Evolutionary conservation across 805 yeast species (phyloP).

Genomic region (Nadsonia fulvescens): DNA sequence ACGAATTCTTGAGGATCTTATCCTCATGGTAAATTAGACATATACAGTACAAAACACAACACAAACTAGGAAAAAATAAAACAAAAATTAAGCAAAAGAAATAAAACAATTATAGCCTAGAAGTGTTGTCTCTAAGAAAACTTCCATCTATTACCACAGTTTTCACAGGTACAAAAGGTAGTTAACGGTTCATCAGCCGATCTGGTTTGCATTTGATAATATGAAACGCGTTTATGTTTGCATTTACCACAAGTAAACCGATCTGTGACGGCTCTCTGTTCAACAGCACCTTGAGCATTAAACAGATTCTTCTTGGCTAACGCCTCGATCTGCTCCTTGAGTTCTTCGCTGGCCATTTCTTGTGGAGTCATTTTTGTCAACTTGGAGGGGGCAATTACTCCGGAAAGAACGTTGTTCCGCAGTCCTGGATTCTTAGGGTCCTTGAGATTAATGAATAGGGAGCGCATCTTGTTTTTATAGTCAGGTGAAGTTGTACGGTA

Average conservation of each 20-base stretch:
- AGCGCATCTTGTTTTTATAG: slow-evolving; percentile 71
- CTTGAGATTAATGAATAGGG: slow-evolving; percentile 71
- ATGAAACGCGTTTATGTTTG: slow-evolving; percentile 90
- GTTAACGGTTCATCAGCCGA: slow-evolving; percentile 98
- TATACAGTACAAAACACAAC: no score
- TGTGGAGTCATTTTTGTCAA: slow-evolving; percentile 75
- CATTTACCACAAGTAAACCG: slow-evolving; percentile 96
- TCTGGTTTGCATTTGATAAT: slow-evolving; percentile 94
- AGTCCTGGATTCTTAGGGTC: slow-evolving; percentile 81
- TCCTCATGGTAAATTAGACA: no score
- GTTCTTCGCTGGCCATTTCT: slow-evolving; percentile 86
- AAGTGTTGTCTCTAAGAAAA: slow-evolving; percentile 55
- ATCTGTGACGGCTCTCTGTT: slow-evolving; percentile 89
- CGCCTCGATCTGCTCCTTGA: slow-evolving; percentile 70
- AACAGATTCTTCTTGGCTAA: slow-evolving; percentile 77
- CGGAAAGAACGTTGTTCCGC: slow-evolving; percentile 45
- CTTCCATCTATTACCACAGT: slow-evolving; percentile 96
- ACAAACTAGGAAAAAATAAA: no score
- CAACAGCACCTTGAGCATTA: slow-evolving; percentile 95
- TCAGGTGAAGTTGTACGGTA: slow-evolving; percentile 21
- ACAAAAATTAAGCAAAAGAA: no score
- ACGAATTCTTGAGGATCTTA: no score
- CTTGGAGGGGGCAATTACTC: slow-evolving; percentile 46
- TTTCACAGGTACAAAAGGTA: slow-evolving; percentile 94
- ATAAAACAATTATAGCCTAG: no score